A percentile compares a stretch with the other conserved stretches of the same genome.
phyloP scores from a whole-genome alignment of 306 rosid genomes.

The Amphicarpaea edgeworthii region DNA sequence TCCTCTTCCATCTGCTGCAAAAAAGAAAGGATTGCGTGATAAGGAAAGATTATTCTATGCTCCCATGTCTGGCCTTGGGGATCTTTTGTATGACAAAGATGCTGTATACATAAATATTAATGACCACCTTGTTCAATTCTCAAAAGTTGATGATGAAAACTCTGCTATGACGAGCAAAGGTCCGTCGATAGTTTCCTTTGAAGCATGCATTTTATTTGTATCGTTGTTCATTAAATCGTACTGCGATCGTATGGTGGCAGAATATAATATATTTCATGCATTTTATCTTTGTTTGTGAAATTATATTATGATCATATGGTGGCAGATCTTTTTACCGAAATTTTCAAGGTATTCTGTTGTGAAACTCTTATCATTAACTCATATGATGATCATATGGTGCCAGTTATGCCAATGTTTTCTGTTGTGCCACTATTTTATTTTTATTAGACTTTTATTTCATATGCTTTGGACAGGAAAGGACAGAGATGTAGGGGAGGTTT shows the following conservation, averaged over 20 bases:
- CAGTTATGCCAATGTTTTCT: too few species aligned
- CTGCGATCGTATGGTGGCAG: constrained; percentile 35
- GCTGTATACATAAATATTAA: constrained; percentile 91
- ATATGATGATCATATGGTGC: background rate
- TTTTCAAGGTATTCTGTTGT: constrained; percentile 18
- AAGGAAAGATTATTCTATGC: constrained; percentile 90
- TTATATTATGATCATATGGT: constrained; percentile 24
- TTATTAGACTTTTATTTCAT: constrained; percentile 24
- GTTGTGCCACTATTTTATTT: too few species aligned
- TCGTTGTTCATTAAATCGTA: constrained; percentile 12
- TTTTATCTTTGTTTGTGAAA: constrained; percentile 30
- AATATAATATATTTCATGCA: constrained; percentile 26
- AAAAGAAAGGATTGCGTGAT: constrained; percentile 96
- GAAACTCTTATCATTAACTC: background rate
- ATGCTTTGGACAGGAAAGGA: constrained; percentile 64
- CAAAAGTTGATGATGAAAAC: constrained; percentile 68
- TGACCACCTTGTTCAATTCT: constrained; percentile 86
- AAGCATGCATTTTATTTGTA: constrained; percentile 22
- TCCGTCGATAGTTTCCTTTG: constrained; percentile 41
- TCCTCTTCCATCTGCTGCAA: constrained; percentile 97
- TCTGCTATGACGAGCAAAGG: constrained; percentile 63
- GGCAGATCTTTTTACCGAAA: constrained; percentile 11
- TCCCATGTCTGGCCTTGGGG: constrained; percentile 98
- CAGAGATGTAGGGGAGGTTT: constrained; percentile 77
- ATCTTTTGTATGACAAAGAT: constrained; percentile 94